Evolutionary conservation across 306 rosid species (phyloP).

Genomic region (Herpetospermum pedunculosum): DNA sequence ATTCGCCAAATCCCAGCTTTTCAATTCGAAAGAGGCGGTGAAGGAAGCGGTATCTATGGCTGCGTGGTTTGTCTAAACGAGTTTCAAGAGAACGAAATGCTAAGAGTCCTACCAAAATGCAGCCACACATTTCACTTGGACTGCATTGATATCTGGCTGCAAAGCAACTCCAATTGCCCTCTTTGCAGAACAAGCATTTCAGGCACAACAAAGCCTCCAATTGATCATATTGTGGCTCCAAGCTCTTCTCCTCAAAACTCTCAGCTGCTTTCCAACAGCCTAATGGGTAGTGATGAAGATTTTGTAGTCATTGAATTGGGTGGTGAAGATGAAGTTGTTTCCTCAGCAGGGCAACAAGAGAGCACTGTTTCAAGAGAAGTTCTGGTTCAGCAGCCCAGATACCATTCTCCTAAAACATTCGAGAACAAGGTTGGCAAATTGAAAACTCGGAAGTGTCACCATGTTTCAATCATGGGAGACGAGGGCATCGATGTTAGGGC

Average conservation of each 20-base stretch:
- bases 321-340: conserved; percentile 21
- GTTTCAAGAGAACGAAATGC: conserved; percentile 59
- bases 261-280: conserved; percentile 28
- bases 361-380: conserved; percentile 21
- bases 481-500: conserved; percentile 43
- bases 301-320: conserved; percentile 61
- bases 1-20: conserved; percentile 43
- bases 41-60: conserved; percentile 19
- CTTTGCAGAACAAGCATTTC: conserved; percentile 89
- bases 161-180: conserved; percentile 81
- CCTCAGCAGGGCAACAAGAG: conserved; percentile 25
- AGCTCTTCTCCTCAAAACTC: conserved; percentile 71
- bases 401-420: conserved; percentile 23
- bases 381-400: conserved; percentile 10
- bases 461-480: conserved; percentile 59
- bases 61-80: conserved; percentile 75
- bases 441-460: conserved; percentile 31
- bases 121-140: conserved; percentile 78
- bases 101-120: conserved; percentile 76
- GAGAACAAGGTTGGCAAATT: conserved; percentile 13
- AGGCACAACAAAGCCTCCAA: conserved; percentile 35
- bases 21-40: conserved; percentile 28
- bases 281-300: conserved; percentile 54
- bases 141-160: conserved; percentile 95
- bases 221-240: conserved; percentile 44